Percentiles rank a stretch among this genome's conserved stretches.
phyloP scores from a whole-genome alignment of 116 monocot genomes.

The Cymodocea nodosa region DNA sequence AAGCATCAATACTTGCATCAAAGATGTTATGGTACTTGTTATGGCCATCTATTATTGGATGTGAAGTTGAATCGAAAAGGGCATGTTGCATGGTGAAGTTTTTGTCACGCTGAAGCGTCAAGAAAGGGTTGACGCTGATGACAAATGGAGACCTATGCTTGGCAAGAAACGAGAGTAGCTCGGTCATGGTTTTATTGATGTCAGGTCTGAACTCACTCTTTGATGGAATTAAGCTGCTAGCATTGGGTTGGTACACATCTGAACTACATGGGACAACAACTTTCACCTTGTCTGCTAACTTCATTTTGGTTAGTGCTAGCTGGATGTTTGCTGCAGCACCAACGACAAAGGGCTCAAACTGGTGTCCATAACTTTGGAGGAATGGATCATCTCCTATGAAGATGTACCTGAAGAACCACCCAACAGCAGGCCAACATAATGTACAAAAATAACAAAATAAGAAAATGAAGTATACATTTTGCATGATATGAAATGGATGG shows the following conservation, averaged over 20 bases:
- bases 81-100: conserved; percentile 46
- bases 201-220: conserved; percentile 62
- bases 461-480: too few species aligned
- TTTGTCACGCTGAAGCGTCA: conserved; percentile 38
- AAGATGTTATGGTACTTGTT: conserved; percentile 52
- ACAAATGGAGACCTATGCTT: conserved; percentile 68
- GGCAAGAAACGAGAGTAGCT: conserved; percentile 68
- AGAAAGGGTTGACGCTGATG: conserved; percentile 52
- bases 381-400: conserved; percentile 90
- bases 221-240: conserved; percentile 44
- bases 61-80: conserved; percentile 38
- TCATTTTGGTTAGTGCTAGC: conserved; percentile 33
- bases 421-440: background rate
- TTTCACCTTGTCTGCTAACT: conserved; percentile 52
- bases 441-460: background rate
- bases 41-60: conserved; percentile 40
- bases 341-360: conserved; percentile 48
- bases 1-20: conserved; percentile 49
- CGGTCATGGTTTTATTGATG: conserved; percentile 66
- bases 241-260: conserved; percentile 37
- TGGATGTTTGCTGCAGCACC: conserved; percentile 70
- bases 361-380: conserved; percentile 42
- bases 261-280: conserved; percentile 67
- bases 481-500: too few species aligned
- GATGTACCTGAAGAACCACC: conserved; percentile 43